Evolutionary conservation across 148 eudicot species (phyloP).

Genomic region (Fagopyrum homotropicum): DNA sequence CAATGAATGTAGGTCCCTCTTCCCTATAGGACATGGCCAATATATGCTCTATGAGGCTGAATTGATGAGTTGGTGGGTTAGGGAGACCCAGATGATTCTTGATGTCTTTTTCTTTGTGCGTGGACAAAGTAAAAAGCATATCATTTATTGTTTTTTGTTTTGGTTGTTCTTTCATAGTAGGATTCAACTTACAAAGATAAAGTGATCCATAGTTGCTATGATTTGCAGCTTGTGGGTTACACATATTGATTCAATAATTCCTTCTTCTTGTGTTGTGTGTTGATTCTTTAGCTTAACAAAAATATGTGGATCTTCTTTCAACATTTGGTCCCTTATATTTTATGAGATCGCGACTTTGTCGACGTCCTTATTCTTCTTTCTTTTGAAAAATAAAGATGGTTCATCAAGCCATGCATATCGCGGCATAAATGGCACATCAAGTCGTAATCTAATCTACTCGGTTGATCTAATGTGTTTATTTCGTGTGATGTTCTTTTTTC

Average conservation of each 20-base stretch:
- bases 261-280: not conserved
- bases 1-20: too few species aligned
- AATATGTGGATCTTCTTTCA: conserved; percentile 6
- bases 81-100: not conserved
- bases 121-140: not conserved
- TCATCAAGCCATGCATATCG: not conserved
- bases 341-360: not conserved
- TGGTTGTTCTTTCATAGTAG: conserved; percentile 11
- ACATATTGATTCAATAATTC: conserved; percentile 4
- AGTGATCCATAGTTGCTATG: not conserved
- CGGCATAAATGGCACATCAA: not conserved
- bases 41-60: not conserved
- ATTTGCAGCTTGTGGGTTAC: not conserved
- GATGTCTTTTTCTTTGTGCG: not conserved
- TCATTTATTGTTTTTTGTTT: not conserved
- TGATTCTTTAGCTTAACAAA: not conserved
- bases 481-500: not conserved
- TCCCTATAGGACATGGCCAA: not conserved
- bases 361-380: not conserved
- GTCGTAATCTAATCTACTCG: not conserved
- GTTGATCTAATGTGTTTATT: not conserved
- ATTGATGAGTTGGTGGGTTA: not conserved
- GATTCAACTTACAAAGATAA: conserved; percentile 11
- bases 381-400: not conserved
- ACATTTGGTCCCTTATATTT: not conserved